Conservation (phyloP, 2,329 filamentous ascomycete species). For the Talaromyces sp. region DNA sequence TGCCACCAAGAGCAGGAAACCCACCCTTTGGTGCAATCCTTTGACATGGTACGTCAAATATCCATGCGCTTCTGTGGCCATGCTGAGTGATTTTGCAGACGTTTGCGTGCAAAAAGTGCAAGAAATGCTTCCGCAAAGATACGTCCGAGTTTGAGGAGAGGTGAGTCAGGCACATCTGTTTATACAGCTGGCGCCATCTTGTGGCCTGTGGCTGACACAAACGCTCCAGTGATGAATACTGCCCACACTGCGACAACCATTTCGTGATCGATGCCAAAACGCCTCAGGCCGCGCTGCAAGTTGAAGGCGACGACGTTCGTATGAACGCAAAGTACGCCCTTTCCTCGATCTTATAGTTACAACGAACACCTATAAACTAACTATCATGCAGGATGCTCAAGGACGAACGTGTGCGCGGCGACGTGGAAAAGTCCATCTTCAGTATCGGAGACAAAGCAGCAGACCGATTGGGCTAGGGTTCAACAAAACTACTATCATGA, state of each 20-base stretch:
- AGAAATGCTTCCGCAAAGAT: constrained; percentile 95
- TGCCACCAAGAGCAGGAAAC: constrained; percentile 80
- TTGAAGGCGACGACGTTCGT: constrained; percentile 87
- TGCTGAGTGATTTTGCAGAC: constrained; percentile 30
- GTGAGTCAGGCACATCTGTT: constrained; percentile 27
- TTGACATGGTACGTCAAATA: constrained; percentile 65
- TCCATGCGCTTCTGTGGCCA: not conserved
- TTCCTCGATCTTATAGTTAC: not conserved
- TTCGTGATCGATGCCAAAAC: constrained; percentile 87
- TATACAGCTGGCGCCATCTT: not conserved
- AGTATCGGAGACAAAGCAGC: constrained; percentile 66
- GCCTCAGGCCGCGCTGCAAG: constrained; percentile 74
- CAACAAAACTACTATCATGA: constrained; percentile 6
- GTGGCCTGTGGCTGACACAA: not conserved
- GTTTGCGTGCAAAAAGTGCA: constrained; percentile 98
- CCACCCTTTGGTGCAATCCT: constrained; percentile 69
- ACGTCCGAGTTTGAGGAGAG: constrained; percentile 85
- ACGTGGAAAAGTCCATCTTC: constrained; percentile 64
- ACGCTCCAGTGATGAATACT: constrained; percentile 77
- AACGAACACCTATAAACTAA: not conserved
- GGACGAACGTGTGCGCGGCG: constrained; percentile 70
- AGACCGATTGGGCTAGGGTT: constrained; percentile 65
- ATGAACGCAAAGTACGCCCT: constrained; percentile 63
- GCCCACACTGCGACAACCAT: constrained; percentile 98
- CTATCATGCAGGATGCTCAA: constrained; percentile 67